Percentiles rank a stretch among this genome's conserved stretches.
Evolutionary conservation across 495 filamentous ascomycete genomes (phyloP).

Genomic region (Oidiodendron maius): DNA sequence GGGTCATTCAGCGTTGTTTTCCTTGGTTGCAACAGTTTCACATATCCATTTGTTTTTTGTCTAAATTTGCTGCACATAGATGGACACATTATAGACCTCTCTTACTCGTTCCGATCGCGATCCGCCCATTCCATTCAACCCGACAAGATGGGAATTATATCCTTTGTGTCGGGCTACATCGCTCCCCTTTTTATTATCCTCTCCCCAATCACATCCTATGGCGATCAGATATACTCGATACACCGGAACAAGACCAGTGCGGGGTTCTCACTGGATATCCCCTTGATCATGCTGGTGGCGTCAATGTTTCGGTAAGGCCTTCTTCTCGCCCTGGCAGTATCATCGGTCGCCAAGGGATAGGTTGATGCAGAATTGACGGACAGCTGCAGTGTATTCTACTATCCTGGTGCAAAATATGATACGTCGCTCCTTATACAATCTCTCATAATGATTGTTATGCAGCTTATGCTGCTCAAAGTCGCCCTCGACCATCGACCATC

Average conservation of each 20-base stretch:
- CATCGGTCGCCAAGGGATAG: background rate
- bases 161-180: conserved; percentile 37
- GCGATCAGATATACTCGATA: conserved; percentile 89
- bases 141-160: conserved; percentile 20
- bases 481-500: conserved; percentile 83
- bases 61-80: conserved; percentile 5
- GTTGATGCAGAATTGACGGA: conserved; percentile 4
- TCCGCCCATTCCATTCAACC: background rate
- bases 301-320: conserved; percentile 75
- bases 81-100: conserved; percentile 5
- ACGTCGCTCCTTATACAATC: conserved; percentile 76
- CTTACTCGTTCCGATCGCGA: background rate
- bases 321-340: background rate
- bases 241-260: conserved; percentile 73
- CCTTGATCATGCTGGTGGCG: conserved; percentile 93
- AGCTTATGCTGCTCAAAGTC: conserved; percentile 79
- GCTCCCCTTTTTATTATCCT: conserved; percentile 61
- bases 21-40: background rate
- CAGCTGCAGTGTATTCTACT: conserved; percentile 75
- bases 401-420: conserved; percentile 83
- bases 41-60: too few relatives aligned
- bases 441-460: conserved; percentile 78
- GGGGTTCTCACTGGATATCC: conserved; percentile 85
- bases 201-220: conserved; percentile 81
- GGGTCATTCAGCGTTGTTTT: background rate